These are phyloP conservation scores for Aspergillus kassunensis DNA, from an alignment of 495 filamentous ascomycete genomes.

Conservation along the genomic window DNA sequence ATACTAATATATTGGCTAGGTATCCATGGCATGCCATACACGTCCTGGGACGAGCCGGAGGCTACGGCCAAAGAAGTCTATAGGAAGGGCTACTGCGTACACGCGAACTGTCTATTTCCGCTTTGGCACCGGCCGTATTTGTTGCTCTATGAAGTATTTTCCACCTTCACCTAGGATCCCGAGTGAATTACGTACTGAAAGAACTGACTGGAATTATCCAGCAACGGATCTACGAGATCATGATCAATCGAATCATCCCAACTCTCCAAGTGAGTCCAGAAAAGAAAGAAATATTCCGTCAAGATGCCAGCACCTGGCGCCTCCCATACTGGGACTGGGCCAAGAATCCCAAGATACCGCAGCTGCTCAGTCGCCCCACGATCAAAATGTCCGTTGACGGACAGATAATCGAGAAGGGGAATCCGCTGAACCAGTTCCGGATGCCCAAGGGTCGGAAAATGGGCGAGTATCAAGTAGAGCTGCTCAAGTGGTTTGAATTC, in stretches of 20 bases:
- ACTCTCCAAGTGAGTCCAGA: background rate
- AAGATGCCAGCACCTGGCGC: background rate
- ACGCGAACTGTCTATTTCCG: background rate
- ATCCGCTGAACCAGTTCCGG: background rate
- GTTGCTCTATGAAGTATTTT: background rate
- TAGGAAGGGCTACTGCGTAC: background rate
- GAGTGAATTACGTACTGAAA: too few species aligned
- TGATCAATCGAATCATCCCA: background rate
- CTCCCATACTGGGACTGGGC: constrained; percentile 1
- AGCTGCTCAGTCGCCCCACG: background rate
- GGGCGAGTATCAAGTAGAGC: background rate
- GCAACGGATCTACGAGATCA: background rate
- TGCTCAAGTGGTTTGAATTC: background rate
- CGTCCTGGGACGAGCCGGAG: background rate
- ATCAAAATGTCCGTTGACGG: background rate
- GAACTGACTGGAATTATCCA: background rate
- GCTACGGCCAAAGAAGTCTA: background rate
- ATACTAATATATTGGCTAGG: too few species aligned
- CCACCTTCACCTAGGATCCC: too few species aligned
- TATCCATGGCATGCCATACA: background rate
- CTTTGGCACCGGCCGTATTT: background rate
- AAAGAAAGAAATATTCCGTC: background rate
- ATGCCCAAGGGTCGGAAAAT: background rate
- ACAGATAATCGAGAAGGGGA: background rate
- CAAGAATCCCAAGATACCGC: background rate